These are phyloP conservation scores for Umbelopsis ramanniana DNA, from an alignment of 192 early-diverging fungal species.

Conservation along the genomic window DNA sequence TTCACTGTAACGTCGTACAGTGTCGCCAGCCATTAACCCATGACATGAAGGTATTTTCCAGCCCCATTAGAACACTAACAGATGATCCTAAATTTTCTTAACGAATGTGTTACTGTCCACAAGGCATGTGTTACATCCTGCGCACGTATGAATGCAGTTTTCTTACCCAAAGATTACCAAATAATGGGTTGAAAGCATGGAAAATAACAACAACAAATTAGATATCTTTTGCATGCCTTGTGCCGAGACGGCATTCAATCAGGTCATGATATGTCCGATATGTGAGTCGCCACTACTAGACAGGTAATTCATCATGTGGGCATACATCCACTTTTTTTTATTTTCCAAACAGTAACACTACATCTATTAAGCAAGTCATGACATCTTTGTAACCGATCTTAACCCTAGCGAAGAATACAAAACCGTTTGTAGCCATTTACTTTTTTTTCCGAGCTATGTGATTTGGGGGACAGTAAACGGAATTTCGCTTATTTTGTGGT, in stretches of 20 bases:
- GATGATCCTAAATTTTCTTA: background rate
- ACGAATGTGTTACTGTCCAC: background rate
- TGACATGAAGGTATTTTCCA: conserved; percentile 34
- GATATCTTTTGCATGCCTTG: conserved; percentile 72
- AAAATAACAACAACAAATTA: conserved; percentile 26
- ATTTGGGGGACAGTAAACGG: background rate
- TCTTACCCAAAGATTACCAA: background rate
- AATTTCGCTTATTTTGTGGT: background rate
- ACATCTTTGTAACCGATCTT: conserved; percentile 61
- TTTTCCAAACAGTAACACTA: conserved; percentile 6
- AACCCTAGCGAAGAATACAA: conserved; percentile 68
- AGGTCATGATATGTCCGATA: conserved; percentile 62
- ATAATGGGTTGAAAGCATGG: no score
- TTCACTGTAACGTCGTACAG: conserved; percentile 50
- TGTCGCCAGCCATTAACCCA: conserved; percentile 44
- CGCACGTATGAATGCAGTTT: conserved; percentile 54
- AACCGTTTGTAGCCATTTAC: conserved; percentile 43
- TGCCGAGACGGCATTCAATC: conserved; percentile 53
- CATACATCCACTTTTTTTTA: background rate
- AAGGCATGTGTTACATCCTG: conserved; percentile 68
- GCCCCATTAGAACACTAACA: background rate
- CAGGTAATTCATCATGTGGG: conserved; percentile 44
- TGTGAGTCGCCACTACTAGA: conserved; percentile 58
- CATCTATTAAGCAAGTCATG: conserved; percentile 39
- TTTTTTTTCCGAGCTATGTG: background rate